Conservation (phyloP, 169 alveolate species). For the Cryptosporidium xiaoi region DNA sequence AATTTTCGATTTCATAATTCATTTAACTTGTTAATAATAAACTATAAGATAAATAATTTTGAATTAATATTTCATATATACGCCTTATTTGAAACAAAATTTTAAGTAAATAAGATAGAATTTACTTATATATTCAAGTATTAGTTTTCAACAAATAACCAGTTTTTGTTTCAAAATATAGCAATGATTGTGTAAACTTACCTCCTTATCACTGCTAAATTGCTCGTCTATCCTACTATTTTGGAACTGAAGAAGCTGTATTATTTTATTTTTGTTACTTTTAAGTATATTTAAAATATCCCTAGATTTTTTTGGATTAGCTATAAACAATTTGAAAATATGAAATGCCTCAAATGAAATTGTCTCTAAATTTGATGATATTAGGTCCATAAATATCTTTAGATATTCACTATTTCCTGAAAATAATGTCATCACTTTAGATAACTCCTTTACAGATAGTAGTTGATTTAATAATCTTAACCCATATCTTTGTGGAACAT, state of each 20-base stretch:
- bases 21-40: too few relatives aligned
- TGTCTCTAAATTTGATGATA: slow-evolving; percentile 29
- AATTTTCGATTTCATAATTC: neutral
- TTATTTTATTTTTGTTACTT: slow-evolving; percentile 32
- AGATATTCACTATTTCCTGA: slow-evolving; percentile 36
- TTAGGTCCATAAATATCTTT: slow-evolving; percentile 44
- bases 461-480: slow-evolving; percentile 52
- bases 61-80: neutral
- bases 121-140: too few relatives aligned
- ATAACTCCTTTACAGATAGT: slow-evolving; percentile 28
- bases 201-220: slow-evolving; percentile 45
- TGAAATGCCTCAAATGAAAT: slow-evolving; percentile 76
- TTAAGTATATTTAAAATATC: slow-evolving; percentile 51
- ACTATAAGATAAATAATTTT: neutral
- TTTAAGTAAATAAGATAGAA: neutral
- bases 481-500: slow-evolving; percentile 70
- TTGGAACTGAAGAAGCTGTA: slow-evolving; percentile 46
- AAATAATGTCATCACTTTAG: slow-evolving; percentile 61
- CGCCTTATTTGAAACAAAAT: neutral
- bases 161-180: too few relatives aligned
- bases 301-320: slow-evolving; percentile 73
- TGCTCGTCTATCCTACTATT: slow-evolving; percentile 45
- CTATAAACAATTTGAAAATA: slow-evolving; percentile 77
- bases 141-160: too few relatives aligned
- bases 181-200: slow-evolving; percentile 7